Evolutionary conservation across 257 asterid species (phyloP).

Genomic region (Nicotiana sylvestris): DNA sequence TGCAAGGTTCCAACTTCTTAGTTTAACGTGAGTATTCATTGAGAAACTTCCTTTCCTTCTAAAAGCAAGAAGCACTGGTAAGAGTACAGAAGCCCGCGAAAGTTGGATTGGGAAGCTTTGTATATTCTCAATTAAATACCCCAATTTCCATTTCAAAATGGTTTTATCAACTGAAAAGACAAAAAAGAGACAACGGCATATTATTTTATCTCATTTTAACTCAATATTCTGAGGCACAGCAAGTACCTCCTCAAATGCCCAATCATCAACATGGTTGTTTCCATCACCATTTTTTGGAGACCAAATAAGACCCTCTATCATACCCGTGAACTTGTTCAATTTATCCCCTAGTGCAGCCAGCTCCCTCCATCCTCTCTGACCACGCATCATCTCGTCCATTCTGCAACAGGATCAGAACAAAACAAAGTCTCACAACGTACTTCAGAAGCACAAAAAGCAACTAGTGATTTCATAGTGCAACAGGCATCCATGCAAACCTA

Average conservation of each 20-base stretch:
- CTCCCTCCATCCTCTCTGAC: slow-evolving; percentile 99
- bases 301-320: slow-evolving; percentile 97
- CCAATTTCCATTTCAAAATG: not conserved
- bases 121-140: slow-evolving; percentile 1
- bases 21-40: not conserved
- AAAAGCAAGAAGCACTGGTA: slow-evolving; percentile 1
- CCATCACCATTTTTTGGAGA: slow-evolving; percentile 75
- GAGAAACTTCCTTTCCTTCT: not conserved
- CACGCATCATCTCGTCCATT: slow-evolving; percentile 99
- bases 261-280: slow-evolving; percentile 72
- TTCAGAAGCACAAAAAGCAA: not conserved
- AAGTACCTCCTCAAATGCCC: slow-evolving; percentile 97
- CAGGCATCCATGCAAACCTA: not conserved
- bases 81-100: not conserved
- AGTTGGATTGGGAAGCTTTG: not conserved
- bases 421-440: not conserved
- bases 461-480: not conserved
- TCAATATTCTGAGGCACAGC: not conserved
- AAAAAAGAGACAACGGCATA: not conserved
- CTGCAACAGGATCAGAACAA: slow-evolving; percentile 39
- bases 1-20: not conserved
- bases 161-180: not conserved
- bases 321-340: slow-evolving; percentile 78
- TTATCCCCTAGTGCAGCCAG: slow-evolving; percentile 90
- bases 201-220: not conserved